Evolutionary conservation across 768 basidiomycete species (phyloP), one percentile per base, ranked within the genome.

Genomic region (Termitomyces sp.): DNA sequence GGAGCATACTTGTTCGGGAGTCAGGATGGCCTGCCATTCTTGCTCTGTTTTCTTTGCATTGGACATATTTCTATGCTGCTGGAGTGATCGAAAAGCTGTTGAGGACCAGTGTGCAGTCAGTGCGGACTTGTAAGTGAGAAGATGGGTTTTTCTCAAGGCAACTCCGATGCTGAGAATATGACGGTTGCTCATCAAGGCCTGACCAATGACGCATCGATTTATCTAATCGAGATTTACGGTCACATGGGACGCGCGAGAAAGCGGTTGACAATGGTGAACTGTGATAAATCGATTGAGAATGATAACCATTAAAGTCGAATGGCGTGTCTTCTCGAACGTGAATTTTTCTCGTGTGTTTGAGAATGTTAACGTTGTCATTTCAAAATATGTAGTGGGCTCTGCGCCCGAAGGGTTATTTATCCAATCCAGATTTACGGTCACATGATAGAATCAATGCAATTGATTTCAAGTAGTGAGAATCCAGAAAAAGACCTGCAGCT

Each of bases 11-110:
- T 97, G 94, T 68, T 93, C 85, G 4, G 83, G 87, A 30, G 84
- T 82, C 50, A 97, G 79, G 46, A 91, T 70, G 2, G 93, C 91
- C 61, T 83, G 81, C 94, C 94, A 97, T 71, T 96, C 94, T 9
- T 76, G 71, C 6, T 94, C 92, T 34, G 84, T 76, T 76, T 92
- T 83, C 55, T 72, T 64, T 3, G 67, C 63, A 41, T 66, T 69
- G 12, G 77, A 67, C 78, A 81, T 80, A 16, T 61, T 64, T 71
- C 74, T 72, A 34, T 36, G 54, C 13, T 36, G 54, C 13, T 57
- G 30, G 36, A 58, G 15, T 41, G 51, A 53, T 37, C 16, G 37
- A 48, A 54, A 53, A 12, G 47, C 8, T 54, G 24, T 51, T 15
- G 20, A 48, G 6, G 34, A 36, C 7, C 30, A 34, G n/a, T 37